These are phyloP conservation scores for Ricinus communis DNA, from an alignment of 345 rosid species.

Conservation along the genomic window DNA sequence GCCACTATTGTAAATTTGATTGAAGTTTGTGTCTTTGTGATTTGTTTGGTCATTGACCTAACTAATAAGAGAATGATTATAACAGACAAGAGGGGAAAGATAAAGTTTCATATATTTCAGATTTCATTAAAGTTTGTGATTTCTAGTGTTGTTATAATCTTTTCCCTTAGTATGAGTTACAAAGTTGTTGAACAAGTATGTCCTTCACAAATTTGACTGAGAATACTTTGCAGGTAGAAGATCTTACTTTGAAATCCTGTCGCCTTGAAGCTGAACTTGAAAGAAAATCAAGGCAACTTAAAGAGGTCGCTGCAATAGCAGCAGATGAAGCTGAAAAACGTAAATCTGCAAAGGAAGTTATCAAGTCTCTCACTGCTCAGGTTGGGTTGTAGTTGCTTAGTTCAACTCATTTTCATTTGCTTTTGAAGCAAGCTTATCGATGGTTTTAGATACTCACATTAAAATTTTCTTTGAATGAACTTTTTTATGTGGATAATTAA, in stretches of 20 bases:
- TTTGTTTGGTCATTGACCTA: too few relatives aligned
- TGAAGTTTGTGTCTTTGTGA: neutral
- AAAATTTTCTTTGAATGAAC: neutral
- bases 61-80: too few relatives aligned
- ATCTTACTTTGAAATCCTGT: slow-evolving; percentile 52
- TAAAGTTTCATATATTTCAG: too few relatives aligned
- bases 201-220: slow-evolving; percentile 1
- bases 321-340: slow-evolving; percentile 84
- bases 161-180: neutral
- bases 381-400: slow-evolving; percentile 31
- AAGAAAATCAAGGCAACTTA: slow-evolving; percentile 57
- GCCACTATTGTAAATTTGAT: neutral
- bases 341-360: slow-evolving; percentile 80
- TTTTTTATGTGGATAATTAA: neutral
- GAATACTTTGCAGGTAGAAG: slow-evolving; percentile 58
- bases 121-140: neutral
- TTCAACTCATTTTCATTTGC: neutral
- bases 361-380: slow-evolving; percentile 75
- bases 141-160: neutral
- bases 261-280: slow-evolving; percentile 75
- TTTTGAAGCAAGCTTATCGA: neutral
- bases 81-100: too few relatives aligned
- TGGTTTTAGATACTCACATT: neutral
- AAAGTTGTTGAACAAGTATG: neutral
- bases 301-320: slow-evolving; percentile 67